Percentiles rank a stretch among this genome's conserved stretches.
Evolutionary conservation across 2,329 filamentous ascomycete genomes (phyloP).

Genomic region (Teratosphaeria gauchensis): DNA sequence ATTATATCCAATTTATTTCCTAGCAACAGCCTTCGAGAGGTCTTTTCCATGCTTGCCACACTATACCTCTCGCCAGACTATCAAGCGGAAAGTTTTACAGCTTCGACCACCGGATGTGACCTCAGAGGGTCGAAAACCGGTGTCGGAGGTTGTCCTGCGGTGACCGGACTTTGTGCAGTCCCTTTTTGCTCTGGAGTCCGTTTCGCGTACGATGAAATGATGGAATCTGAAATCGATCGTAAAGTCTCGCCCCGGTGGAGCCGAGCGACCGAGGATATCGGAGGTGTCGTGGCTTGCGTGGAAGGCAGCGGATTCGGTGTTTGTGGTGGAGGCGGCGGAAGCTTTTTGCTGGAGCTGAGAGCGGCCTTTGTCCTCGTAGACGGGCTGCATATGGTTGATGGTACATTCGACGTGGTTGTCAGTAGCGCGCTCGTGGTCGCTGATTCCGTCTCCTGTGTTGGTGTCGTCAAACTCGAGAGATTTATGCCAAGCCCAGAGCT

Average conservation of each 20-base stretch:
- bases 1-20: too few species aligned
- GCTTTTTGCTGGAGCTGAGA: constrained; percentile 14
- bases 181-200: neutral
- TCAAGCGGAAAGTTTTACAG: neutral
- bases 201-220: constrained; percentile 23
- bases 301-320: constrained; percentile 7
- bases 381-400: neutral
- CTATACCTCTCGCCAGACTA: neutral
- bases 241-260: constrained; percentile 17
- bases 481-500: constrained; percentile 12
- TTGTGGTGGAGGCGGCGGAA: constrained; percentile 14
- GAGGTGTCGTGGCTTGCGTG: neutral
- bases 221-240: constrained; percentile 22
- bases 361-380: constrained; percentile 8
- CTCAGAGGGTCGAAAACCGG: neutral
- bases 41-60: neutral
- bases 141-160: neutral
- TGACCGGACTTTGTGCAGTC: neutral
- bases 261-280: neutral
- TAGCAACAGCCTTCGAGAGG: too few species aligned
- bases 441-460: neutral
- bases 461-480: constrained; percentile 4
- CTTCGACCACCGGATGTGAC: neutral
- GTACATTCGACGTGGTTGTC: neutral
- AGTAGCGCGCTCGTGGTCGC: neutral